Evolutionary conservation across 1,284 basidiomycete species (phyloP).

Genomic region (Cutaneotrichosporon dermatis): DNA sequence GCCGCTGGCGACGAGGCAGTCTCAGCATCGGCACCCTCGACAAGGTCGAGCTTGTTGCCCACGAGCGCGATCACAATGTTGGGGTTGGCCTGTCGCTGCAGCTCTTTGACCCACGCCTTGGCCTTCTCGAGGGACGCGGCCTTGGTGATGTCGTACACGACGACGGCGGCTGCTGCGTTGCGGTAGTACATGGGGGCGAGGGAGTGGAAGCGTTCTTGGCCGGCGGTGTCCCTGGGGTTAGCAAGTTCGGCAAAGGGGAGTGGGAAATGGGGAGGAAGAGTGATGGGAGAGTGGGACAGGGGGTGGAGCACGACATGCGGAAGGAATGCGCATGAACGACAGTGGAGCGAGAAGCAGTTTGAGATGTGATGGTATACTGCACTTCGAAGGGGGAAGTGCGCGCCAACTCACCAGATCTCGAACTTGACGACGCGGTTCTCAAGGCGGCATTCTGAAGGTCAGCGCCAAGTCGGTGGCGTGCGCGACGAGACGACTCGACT

Average conservation of each 20-base stretch:
- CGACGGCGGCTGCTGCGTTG: slow-evolving; percentile 90
- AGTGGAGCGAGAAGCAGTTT: too few species aligned
- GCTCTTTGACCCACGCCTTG: slow-evolving; percentile 99
- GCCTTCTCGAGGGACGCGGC: slow-evolving; percentile 89
- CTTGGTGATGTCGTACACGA: slow-evolving; percentile 93
- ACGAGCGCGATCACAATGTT: slow-evolving; percentile 98
- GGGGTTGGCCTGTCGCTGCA: slow-evolving; percentile 97
- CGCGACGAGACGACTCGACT: slow-evolving; percentile 2
- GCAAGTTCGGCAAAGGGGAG: background rate
- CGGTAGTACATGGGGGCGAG: slow-evolving; percentile 93
- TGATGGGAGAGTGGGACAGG: too few species aligned
- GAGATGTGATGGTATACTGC: too few species aligned
- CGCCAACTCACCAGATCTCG: slow-evolving; percentile 46
- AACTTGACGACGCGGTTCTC: slow-evolving; percentile 52
- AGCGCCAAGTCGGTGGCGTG: too few species aligned
- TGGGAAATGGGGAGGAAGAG: too few species aligned
- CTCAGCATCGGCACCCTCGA: slow-evolving; percentile 57
- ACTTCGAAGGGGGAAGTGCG: too few species aligned
- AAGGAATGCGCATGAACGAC: too few species aligned
- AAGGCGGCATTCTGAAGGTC: slow-evolving; percentile 45
- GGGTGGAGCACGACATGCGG: too few species aligned
- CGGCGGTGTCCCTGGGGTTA: slow-evolving; percentile 45
- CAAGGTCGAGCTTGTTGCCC: slow-evolving; percentile 92
- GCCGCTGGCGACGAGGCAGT: slow-evolving; percentile 7
- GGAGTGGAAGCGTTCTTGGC: slow-evolving; percentile 49